Evolutionary conservation across 345 rosid species (phyloP).

Genomic region (Syzygium aromaticum): DNA sequence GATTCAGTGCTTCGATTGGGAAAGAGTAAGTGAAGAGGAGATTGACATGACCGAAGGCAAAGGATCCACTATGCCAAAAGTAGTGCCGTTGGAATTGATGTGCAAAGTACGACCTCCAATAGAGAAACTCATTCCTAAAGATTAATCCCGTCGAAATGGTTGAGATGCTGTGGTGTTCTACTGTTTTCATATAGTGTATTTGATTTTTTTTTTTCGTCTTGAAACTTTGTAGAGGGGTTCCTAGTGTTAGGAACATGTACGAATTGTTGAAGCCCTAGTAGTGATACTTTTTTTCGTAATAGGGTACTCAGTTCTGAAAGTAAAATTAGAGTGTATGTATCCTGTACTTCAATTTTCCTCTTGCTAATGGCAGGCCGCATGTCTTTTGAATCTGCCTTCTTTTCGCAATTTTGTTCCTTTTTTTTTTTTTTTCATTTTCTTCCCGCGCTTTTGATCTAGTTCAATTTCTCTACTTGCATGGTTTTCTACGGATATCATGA

Average conservation of each 20-base stretch:
- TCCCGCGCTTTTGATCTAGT: not conserved
- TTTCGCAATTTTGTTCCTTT: not conserved
- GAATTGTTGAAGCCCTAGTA: not conserved
- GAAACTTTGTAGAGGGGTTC: not conserved
- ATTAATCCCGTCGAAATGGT: not conserved
- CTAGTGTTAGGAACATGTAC: not conserved
- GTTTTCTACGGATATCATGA: not conserved
- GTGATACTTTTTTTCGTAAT: not conserved
- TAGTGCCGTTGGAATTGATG: slow-evolving; percentile 1
- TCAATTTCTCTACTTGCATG: not conserved
- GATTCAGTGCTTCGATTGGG: slow-evolving; percentile 17
- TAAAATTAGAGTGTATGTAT: not conserved
- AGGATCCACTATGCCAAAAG: slow-evolving; percentile 5
- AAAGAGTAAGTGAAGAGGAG: not conserved
- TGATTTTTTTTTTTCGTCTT: not conserved
- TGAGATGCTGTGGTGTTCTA: not conserved
- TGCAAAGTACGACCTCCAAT: slow-evolving; percentile 5
- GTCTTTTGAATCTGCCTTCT: not conserved
- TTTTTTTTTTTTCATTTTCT: not conserved
- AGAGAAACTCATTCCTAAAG: not conserved
- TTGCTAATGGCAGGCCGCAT: not conserved
- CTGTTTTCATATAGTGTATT: not conserved
- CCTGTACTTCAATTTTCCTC: not conserved
- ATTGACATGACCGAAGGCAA: slow-evolving; percentile 10
- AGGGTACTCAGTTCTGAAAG: not conserved